phyloP scores from a whole-genome alignment of 116 monocot genomes.

The Zostera marina region DNA sequence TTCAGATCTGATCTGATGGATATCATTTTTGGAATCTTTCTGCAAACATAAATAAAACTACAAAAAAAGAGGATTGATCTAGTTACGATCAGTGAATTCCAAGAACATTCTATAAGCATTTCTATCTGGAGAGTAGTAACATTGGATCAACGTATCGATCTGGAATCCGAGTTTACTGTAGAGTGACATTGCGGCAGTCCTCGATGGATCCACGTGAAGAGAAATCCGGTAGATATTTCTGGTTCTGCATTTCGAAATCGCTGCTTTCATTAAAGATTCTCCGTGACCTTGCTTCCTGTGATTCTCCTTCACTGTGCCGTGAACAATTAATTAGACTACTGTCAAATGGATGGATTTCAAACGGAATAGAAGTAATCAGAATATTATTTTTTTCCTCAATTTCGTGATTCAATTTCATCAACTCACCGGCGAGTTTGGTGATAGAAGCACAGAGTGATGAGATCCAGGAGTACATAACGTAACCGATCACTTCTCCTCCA shows the following conservation, averaged over 20 bases:
- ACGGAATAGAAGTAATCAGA: background rate
- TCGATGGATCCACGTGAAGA: conserved; percentile 78
- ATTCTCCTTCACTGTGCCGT: conserved; percentile 50
- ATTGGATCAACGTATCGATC: conserved; percentile 38
- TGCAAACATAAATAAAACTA: no score
- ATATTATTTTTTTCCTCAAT: no score
- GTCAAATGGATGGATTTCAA: background rate
- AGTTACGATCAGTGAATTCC: conserved; percentile 22
- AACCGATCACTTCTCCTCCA: conserved; percentile 33
- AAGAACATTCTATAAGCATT: conserved; percentile 83
- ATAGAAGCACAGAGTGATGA: conserved; percentile 81
- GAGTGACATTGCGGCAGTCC: conserved; percentile 50
- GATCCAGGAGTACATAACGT: conserved; percentile 66
- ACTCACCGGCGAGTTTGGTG: conserved; percentile 88
- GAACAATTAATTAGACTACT: background rate
- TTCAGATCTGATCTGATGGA: no score
- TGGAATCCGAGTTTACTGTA: conserved; percentile 61
- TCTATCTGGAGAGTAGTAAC: conserved; percentile 60
- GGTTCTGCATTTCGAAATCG: conserved; percentile 55
- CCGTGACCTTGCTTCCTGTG: conserved; percentile 56
- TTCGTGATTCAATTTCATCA: no score
- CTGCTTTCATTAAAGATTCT: conserved; percentile 55
- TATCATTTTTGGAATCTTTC: no score
- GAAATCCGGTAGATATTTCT: conserved; percentile 50
- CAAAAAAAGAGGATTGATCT: background rate